phyloP scores from a whole-genome alignment of 129 eudicot genomes.

The Pseudognaphalium luteoalbum region DNA sequence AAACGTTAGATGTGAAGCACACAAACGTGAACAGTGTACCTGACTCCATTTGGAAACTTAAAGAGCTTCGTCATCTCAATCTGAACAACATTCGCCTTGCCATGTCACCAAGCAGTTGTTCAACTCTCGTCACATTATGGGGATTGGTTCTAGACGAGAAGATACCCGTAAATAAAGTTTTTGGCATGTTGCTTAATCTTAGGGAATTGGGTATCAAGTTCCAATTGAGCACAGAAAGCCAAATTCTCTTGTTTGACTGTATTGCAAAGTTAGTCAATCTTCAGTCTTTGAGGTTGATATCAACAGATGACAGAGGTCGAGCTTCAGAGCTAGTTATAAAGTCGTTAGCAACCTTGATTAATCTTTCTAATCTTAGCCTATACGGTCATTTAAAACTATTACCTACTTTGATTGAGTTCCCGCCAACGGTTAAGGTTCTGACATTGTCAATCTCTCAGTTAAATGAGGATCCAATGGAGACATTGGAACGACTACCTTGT shows the following conservation, averaged over 20 bases:
- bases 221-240: slow-evolving; percentile 23
- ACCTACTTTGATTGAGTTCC: slow-evolving; percentile 35
- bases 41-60: slow-evolving; percentile 52
- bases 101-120: slow-evolving; percentile 27
- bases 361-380: slow-evolving; percentile 48
- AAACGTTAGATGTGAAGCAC: slow-evolving; percentile 65
- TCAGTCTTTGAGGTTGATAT: slow-evolving; percentile 47
- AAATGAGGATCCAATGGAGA: slow-evolving; percentile 49
- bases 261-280: slow-evolving; percentile 35
- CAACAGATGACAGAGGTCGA: slow-evolving; percentile 35
- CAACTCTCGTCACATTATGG: slow-evolving; percentile 46
- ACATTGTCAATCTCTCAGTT: slow-evolving; percentile 57
- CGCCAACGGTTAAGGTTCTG: slow-evolving; percentile 52
- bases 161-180: slow-evolving; percentile 31
- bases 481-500: slow-evolving; percentile 37
- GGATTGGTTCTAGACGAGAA: slow-evolving; percentile 48
- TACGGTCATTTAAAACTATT: slow-evolving; percentile 41
- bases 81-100: slow-evolving; percentile 46
- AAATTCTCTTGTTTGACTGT: slow-evolving; percentile 39
- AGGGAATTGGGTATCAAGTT: slow-evolving; percentile 54
- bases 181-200: slow-evolving; percentile 33
- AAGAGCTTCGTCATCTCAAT: slow-evolving; percentile 52
- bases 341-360: slow-evolving; percentile 24
- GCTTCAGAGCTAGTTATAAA: slow-evolving; percentile 38
- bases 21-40: slow-evolving; percentile 48